phyloP scores from a whole-genome alignment of 495 filamentous ascomycete species.

The Cenococcum geophilum region DNA sequence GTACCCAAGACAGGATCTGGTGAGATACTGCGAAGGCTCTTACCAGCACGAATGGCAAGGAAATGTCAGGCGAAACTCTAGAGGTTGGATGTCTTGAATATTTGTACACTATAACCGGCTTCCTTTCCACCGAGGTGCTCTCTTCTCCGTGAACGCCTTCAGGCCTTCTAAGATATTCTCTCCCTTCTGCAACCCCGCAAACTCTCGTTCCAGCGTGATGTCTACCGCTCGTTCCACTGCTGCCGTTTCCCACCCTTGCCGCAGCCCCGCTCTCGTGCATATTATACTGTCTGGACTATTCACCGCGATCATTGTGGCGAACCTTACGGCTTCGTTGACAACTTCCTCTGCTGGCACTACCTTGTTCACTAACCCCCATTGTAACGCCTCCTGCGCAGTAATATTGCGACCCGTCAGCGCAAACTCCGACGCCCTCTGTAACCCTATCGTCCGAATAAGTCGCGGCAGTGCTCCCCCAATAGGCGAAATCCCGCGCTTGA shows the following conservation, averaged over 20 bases:
- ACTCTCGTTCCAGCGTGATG: conserved; percentile 12
- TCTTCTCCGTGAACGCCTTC: conserved; percentile 41
- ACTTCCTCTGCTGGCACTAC: conserved; percentile 15
- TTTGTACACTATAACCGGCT: conserved; percentile 8
- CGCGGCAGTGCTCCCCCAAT: conserved; percentile 20
- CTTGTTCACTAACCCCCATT: conserved; percentile 21
- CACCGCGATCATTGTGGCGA: conserved; percentile 16
- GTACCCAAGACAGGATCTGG: conserved; percentile 22
- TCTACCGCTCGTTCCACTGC: conserved; percentile 15
- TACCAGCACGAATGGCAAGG: conserved; percentile 15
- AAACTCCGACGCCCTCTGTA: conserved; percentile 25
- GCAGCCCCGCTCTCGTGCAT: conserved; percentile 12
- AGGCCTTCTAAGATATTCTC: conserved; percentile 41
- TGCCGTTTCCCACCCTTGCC: conserved; percentile 21
- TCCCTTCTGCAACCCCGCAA: conserved; percentile 38
- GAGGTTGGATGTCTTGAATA: background rate
- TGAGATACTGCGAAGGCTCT: conserved; percentile 17
- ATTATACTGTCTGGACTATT: conserved; percentile 27
- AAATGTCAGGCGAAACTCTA: conserved; percentile 12
- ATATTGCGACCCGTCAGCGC: conserved; percentile 17
- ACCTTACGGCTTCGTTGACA: conserved; percentile 14
- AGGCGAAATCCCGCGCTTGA: conserved; percentile 19
- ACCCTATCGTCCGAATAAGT: conserved; percentile 18
- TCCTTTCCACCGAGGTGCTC: conserved; percentile 37
- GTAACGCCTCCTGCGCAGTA: conserved; percentile 5